Conservation (phyloP, 495 filamentous ascomycete genomes). For the Neurospora intermedia region DNA sequence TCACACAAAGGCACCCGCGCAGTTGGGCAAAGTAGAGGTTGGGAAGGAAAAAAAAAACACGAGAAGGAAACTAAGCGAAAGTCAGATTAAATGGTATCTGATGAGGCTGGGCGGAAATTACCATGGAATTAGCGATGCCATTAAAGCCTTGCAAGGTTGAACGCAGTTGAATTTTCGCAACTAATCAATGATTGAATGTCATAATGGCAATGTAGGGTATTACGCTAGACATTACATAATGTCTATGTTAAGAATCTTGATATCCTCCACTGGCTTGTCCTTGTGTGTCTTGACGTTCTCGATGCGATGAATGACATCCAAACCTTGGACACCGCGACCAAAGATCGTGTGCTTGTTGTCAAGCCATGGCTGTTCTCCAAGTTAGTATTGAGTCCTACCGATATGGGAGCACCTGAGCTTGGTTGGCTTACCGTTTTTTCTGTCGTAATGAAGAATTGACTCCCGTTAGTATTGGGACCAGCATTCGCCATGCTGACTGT, state of each 20-base stretch:
- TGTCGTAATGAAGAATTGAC: conserved; percentile 97
- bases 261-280: conserved; percentile 93
- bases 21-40: neutral
- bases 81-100: neutral
- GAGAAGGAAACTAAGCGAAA: neutral
- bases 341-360: conserved; percentile 97
- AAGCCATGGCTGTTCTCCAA: conserved; percentile 58
- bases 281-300: conserved; percentile 87
- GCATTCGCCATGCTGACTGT: conserved; percentile 97
- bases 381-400: conserved; percentile 2
- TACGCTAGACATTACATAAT: conserved; percentile 6
- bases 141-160: neutral
- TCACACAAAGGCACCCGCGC: neutral
- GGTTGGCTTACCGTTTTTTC: conserved; percentile 59
- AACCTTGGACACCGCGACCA: conserved; percentile 73
- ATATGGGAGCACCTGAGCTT: no score
- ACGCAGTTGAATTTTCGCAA: neutral
- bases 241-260: conserved; percentile 92
- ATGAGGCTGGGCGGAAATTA: neutral
- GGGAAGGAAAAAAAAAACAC: neutral
- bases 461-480: conserved; percentile 66
- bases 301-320: conserved; percentile 95
- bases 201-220: neutral
- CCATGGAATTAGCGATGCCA: neutral
- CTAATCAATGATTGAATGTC: neutral